Conservation (phyloP, 2,329 filamentous ascomycete species). For the Trichoderma sp. region DNA sequence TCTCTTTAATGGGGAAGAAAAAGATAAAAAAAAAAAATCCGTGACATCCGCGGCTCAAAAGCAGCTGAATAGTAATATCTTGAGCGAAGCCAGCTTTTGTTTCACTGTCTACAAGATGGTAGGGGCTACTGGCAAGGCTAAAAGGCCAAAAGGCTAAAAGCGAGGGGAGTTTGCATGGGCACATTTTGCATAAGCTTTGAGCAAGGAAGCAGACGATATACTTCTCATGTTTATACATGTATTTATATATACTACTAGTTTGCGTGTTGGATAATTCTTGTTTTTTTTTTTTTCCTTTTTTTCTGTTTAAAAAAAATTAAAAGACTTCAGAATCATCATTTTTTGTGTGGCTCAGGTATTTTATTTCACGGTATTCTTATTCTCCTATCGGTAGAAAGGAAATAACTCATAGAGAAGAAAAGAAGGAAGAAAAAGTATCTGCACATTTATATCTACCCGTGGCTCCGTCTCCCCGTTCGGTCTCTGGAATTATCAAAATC, state of each 20-base stretch:
- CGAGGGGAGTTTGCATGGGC: neutral
- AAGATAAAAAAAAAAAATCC: neutral
- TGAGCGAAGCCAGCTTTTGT: neutral
- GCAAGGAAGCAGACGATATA: neutral
- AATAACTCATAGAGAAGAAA: neutral
- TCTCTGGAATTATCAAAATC: neutral
- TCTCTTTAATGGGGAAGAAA: neutral
- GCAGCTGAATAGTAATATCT: neutral
- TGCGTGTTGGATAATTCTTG: neutral
- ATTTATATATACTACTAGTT: neutral
- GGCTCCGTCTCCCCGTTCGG: neutral
- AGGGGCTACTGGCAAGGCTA: neutral
- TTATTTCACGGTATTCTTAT: constrained; percentile 12
- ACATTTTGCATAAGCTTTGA: neutral
- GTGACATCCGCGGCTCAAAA: neutral
- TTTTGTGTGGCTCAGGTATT: neutral
- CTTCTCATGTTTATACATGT: neutral
- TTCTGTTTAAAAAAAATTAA: neutral
- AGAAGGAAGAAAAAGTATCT: neutral
- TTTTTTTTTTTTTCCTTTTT: no score
- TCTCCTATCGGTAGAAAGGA: neutral
- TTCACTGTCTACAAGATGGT: neutral
- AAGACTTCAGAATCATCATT: neutral
- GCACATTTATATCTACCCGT: neutral
- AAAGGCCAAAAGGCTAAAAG: neutral